A percentile compares a stretch with the other conserved stretches of the same genome.
These are phyloP conservation scores for Pisolithus marmoratus DNA, from an alignment of 768 basidiomycete species.

Conservation along the genomic window DNA sequence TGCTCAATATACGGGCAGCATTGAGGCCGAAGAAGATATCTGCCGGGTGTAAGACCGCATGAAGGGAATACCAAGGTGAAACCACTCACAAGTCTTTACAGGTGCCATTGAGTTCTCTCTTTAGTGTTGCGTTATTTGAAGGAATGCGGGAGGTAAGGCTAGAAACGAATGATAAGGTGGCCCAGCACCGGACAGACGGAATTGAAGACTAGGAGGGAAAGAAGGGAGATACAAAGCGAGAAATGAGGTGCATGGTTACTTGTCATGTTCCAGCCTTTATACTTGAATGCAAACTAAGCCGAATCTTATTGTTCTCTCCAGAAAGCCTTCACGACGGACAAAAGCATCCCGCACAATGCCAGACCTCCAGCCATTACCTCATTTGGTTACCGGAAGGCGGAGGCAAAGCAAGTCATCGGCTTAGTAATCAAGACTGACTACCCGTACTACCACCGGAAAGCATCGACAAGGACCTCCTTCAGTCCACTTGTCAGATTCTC, in stretches of 20 bases:
- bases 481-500: no score
- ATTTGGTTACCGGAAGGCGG: neutral
- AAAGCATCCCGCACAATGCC: slow-evolving; percentile 7
- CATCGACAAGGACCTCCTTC: no score
- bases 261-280: slow-evolving; percentile 16
- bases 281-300: slow-evolving; percentile 8
- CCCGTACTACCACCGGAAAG: no score
- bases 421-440: neutral
- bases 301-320: slow-evolving; percentile 26
- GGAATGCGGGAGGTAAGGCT: slow-evolving; percentile 6
- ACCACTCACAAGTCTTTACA: slow-evolving; percentile 39
- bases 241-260: slow-evolving; percentile 3
- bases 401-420: slow-evolving; percentile 1
- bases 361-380: neutral
- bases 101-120: slow-evolving; percentile 19
- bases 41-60: slow-evolving; percentile 13
- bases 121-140: neutral
- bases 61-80: slow-evolving; percentile 4
- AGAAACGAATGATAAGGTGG: slow-evolving; percentile 19
- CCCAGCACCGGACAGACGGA: slow-evolving; percentile 25
- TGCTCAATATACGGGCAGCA: slow-evolving; percentile 67
- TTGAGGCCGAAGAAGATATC: slow-evolving; percentile 77
- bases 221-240: slow-evolving; percentile 2
- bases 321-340: slow-evolving; percentile 1
- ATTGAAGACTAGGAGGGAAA: slow-evolving; percentile 6